These are phyloP conservation scores for Takashimella tepidaria DNA, from an alignment of 1,284 basidiomycete genomes.

Conservation along the genomic window DNA sequence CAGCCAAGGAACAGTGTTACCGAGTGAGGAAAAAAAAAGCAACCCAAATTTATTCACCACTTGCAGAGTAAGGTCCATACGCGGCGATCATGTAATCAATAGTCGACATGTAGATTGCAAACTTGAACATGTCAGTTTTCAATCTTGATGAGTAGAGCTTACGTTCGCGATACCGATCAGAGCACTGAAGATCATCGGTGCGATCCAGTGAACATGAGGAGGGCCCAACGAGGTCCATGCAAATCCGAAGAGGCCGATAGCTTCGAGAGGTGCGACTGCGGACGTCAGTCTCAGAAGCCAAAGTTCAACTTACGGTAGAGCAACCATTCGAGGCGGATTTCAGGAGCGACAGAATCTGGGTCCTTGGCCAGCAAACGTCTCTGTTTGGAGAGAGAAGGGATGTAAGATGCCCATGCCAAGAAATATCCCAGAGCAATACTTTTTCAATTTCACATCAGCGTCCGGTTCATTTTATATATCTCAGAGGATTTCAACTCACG, in stretches of 20 bases:
- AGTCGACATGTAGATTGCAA: constrained; percentile 35
- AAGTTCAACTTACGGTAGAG: constrained; percentile 34
- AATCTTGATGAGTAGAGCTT: background rate
- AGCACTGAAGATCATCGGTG: constrained; percentile 46
- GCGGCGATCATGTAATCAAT: constrained; percentile 49
- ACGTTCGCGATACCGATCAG: constrained; percentile 48
- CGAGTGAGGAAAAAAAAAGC: too few species aligned
- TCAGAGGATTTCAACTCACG: constrained; percentile 42
- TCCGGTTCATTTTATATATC: too few species aligned
- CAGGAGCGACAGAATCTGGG: constrained; percentile 34
- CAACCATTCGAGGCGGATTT: constrained; percentile 45
- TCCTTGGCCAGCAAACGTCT: constrained; percentile 25
- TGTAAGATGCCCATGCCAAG: constrained; percentile 42
- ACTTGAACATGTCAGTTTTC: background rate
- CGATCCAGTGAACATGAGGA: constrained; percentile 46
- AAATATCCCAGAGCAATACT: constrained; percentile 47
- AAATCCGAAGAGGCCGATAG: constrained; percentile 49
- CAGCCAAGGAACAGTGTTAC: background rate
- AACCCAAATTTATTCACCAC: too few species aligned
- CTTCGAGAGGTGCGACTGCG: constrained; percentile 39
- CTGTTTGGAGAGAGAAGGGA: constrained; percentile 40
- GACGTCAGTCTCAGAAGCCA: background rate
- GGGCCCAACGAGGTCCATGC: constrained; percentile 49
- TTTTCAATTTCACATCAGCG: too few species aligned
- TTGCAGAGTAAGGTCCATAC: constrained; percentile 47